These are phyloP conservation scores for Prunus persica DNA, from an alignment of 306 rosid genomes.

Conservation along the genomic window Prunus_persica_NCBIv2 NC_034016.1:16201001-16201500, in stretches of 20 bases:
- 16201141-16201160: constrained; percentile 54
- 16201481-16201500: not conserved
- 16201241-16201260: constrained; percentile 41
- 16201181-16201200: constrained; percentile 80
- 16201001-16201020: constrained; percentile 49
- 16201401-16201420: not conserved
- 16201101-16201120: not conserved
- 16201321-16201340: constrained; percentile 75
- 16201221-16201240: constrained; percentile 50
- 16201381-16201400: not conserved
- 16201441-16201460: not conserved
- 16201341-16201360: constrained; percentile 52
- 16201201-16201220: constrained; percentile 56
- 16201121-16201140: not conserved
- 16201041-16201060: constrained; percentile 55
- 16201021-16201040: constrained; percentile 62
- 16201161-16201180: constrained; percentile 60
- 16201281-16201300: constrained; percentile 75
- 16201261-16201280: constrained; percentile 85
- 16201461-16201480: not conserved
- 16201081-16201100: not conserved
- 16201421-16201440: not conserved
- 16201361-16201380: constrained; percentile 63
- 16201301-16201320: constrained; percentile 47
- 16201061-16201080: constrained; percentile 26